These are phyloP conservation scores for Fusarium sp. DNA, from an alignment of 2,329 filamentous ascomycete species.

Conservation along the genomic window DNA sequence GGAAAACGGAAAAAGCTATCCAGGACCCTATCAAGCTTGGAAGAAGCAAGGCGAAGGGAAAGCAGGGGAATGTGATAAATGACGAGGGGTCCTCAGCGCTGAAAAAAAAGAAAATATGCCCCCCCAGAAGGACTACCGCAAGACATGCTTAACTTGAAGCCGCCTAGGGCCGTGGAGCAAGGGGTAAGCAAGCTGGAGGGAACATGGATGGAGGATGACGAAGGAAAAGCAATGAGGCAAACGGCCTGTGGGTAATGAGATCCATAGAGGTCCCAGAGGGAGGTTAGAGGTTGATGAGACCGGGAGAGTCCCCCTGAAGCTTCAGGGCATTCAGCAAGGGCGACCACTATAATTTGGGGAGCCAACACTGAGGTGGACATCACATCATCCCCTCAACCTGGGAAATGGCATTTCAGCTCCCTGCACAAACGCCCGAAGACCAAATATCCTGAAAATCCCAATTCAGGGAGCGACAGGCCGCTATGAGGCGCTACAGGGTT, in stretches of 20 bases:
- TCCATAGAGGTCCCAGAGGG: background rate
- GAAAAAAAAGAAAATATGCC: slow-evolving; percentile 26
- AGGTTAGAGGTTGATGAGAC: slow-evolving; percentile 1
- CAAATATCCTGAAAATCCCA: background rate
- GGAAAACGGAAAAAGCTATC: background rate
- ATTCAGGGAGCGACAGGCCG: background rate
- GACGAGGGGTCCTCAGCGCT: slow-evolving; percentile 2
- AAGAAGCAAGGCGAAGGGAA: slow-evolving; percentile 11
- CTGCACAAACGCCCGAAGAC: background rate
- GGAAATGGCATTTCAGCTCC: background rate
- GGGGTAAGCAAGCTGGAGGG: slow-evolving; percentile 14
- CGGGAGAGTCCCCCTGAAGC: background rate
- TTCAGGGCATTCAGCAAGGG: background rate
- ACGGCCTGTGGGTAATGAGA: background rate
- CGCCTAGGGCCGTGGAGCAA: slow-evolving; percentile 26
- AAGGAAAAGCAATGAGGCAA: slow-evolving; percentile 20
- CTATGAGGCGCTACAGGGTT: background rate
- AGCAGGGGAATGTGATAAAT: slow-evolving; percentile 29
- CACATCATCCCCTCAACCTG: background rate
- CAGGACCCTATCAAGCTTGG: background rate
- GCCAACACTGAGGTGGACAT: background rate
- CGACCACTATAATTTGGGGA: background rate
- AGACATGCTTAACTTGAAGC: slow-evolving; percentile 33
- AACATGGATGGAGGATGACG: slow-evolving; percentile 16
- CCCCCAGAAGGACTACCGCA: slow-evolving; percentile 11